Conservation (phyloP, 257 asterid genomes). For the Striga asiatica region DNA sequence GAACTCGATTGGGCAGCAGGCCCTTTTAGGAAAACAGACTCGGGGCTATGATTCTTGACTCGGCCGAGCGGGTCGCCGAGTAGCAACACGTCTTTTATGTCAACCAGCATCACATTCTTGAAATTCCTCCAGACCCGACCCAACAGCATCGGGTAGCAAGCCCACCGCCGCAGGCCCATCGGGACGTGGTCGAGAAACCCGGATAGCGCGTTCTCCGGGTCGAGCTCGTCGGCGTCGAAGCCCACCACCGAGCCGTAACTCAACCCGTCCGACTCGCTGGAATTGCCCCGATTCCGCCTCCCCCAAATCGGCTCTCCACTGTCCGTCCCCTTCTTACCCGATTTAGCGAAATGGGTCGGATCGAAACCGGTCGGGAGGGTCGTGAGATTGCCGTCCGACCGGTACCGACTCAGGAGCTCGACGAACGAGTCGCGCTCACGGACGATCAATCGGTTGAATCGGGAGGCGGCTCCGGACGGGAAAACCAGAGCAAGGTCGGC, state of each 20-base stretch:
- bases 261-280: conserved; percentile 40
- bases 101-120: conserved; percentile 53
- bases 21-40: conserved; percentile 31
- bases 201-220: conserved; percentile 70
- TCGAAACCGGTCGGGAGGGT: conserved; percentile 25
- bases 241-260: conserved; percentile 77
- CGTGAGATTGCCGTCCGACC: conserved; percentile 2
- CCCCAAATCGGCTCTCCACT: conserved; percentile 87
- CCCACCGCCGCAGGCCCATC: conserved; percentile 74
- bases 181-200: conserved; percentile 87
- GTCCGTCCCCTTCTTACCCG: conserved; percentile 33
- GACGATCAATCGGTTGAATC: conserved; percentile 24
- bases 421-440: conserved; percentile 45
- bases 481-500: conserved; percentile 57
- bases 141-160: conserved; percentile 78
- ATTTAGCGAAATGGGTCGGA: conserved; percentile 38
- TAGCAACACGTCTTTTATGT: conserved; percentile 44
- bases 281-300: conserved; percentile 28
- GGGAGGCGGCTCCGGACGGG: conserved; percentile 19
- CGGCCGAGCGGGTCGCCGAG: conserved; percentile 64
- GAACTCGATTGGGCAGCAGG: conserved; percentile 1
- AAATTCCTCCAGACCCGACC: conserved; percentile 67
- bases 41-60: conserved; percentile 46
- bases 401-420: conserved; percentile 33
- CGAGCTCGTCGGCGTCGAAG: conserved; percentile 75